phyloP scores from a whole-genome alignment of 202 grass and related monocot species.

The Eragrostis tef region DNA sequence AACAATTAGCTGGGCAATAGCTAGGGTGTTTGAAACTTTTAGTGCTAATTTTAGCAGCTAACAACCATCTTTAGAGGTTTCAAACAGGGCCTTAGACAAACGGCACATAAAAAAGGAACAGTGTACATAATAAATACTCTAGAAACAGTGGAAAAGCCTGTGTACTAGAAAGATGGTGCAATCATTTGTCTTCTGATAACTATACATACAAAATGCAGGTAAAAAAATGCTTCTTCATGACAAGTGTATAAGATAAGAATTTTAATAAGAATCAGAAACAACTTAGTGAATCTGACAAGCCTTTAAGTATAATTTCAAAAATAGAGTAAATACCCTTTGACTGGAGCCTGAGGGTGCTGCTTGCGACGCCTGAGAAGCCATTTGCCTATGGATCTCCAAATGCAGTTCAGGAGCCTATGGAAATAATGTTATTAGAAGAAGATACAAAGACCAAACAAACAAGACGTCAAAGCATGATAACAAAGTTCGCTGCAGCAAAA shows the following conservation, averaged over 20 bases:
- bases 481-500: background rate
- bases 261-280: background rate
- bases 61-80: too few relatives aligned
- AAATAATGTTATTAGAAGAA: conserved; percentile 42
- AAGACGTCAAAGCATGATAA: background rate
- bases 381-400: conserved; percentile 84
- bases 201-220: background rate
- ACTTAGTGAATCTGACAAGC: background rate
- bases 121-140: background rate
- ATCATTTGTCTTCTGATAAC: background rate
- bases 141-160: background rate
- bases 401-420: conserved; percentile 87
- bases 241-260: background rate
- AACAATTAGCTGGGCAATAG: too few relatives aligned
- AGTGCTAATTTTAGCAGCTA: too few relatives aligned
- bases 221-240: background rate
- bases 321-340: conserved; percentile 61
- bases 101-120: background rate
- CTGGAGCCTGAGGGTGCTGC: conserved; percentile 60
- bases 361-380: conserved; percentile 68
- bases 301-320: background rate
- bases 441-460: background rate
- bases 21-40: too few relatives aligned
- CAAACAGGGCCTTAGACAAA: too few relatives aligned
- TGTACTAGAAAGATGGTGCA: background rate